These are phyloP conservation scores for Hippophae rhamnoides DNA, from an alignment of 306 rosid genomes.

Conservation along the genomic window DNA sequence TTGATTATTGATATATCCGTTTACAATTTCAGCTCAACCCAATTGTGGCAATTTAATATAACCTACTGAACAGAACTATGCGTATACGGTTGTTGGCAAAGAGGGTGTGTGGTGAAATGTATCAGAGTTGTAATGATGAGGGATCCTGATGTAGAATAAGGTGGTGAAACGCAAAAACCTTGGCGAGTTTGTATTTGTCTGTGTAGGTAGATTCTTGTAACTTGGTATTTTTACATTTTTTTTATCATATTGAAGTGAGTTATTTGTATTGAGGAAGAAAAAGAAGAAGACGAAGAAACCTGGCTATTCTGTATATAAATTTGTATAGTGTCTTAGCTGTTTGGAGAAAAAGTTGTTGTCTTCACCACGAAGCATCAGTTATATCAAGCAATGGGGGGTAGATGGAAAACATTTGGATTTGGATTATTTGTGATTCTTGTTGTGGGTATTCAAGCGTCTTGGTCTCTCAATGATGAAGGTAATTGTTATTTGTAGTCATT, in stretches of 20 bases:
- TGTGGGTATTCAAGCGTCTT: slow-evolving; percentile 33
- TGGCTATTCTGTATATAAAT: slow-evolving; percentile 43
- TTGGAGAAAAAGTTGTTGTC: slow-evolving; percentile 23
- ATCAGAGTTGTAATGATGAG: slow-evolving; percentile 37
- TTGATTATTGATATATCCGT: slow-evolving; percentile 3
- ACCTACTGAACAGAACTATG: slow-evolving; percentile 29
- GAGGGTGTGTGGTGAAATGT: slow-evolving; percentile 30
- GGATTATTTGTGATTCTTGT: slow-evolving; percentile 44
- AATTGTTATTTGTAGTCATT: background rate
- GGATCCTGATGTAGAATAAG: slow-evolving; percentile 31
- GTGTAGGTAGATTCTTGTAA: slow-evolving; percentile 31
- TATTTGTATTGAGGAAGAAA: slow-evolving; percentile 6
- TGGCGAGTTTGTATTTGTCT: slow-evolving; percentile 18
- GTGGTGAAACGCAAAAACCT: slow-evolving; percentile 24
- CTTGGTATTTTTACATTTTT: slow-evolving; percentile 13
- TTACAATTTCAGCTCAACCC: slow-evolving; percentile 35
- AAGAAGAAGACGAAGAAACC: slow-evolving; percentile 21
- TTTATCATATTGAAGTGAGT: slow-evolving; percentile 31
- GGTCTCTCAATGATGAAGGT: slow-evolving; percentile 78
- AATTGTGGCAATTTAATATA: slow-evolving; percentile 21
- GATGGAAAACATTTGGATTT: slow-evolving; percentile 46
- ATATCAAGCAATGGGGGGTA: slow-evolving; percentile 63
- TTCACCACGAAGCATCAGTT: slow-evolving; percentile 35
- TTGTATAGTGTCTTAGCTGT: slow-evolving; percentile 29
- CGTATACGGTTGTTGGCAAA: slow-evolving; percentile 29